Percentiles rank a stretch among this genome's conserved stretches.
phyloP scores from a whole-genome alignment of 2,329 filamentous ascomycete genomes.

The Tympanopsis confertula region DNA sequence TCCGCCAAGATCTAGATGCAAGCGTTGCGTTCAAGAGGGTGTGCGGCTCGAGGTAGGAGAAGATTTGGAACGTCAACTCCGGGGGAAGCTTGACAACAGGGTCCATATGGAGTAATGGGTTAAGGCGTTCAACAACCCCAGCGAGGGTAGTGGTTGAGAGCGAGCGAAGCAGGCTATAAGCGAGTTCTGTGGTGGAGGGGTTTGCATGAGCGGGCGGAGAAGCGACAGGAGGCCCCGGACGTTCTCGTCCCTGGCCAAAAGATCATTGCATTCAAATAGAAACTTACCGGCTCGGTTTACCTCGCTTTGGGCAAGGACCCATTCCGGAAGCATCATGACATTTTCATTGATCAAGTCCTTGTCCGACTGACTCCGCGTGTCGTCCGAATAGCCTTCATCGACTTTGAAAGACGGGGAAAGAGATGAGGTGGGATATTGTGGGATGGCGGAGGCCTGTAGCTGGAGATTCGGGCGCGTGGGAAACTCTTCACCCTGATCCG shows the following conservation, averaged over 20 bases:
- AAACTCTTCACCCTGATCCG: too few relatives aligned
- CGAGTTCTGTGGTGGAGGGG: not conserved
- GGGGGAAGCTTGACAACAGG: constrained; percentile 51
- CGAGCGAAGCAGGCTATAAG: not conserved
- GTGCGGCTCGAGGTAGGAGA: constrained; percentile 47
- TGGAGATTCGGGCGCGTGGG: too few relatives aligned
- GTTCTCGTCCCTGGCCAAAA: not conserved
- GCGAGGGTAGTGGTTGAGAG: not conserved
- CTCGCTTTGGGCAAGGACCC: not conserved
- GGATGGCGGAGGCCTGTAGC: too few relatives aligned
- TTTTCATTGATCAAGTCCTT: not conserved
- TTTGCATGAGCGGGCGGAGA: too few relatives aligned
- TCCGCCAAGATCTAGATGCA: constrained; percentile 47
- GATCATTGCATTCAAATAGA: not conserved
- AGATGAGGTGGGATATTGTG: not conserved
- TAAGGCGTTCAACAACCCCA: not conserved
- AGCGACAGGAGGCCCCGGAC: too few relatives aligned
- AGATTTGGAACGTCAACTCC: constrained; percentile 54
- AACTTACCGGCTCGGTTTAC: not conserved
- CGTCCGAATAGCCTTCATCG: constrained; percentile 1
- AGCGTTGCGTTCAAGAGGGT: constrained; percentile 47
- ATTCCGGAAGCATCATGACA: not conserved
- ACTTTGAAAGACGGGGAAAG: not conserved
- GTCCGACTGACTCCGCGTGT: not conserved
- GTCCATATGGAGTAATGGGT: constrained; percentile 34